These are phyloP conservation scores for Diaporthe caulivora DNA, from an alignment of 2,329 filamentous ascomycete species.

Conservation along the genomic window DNA sequence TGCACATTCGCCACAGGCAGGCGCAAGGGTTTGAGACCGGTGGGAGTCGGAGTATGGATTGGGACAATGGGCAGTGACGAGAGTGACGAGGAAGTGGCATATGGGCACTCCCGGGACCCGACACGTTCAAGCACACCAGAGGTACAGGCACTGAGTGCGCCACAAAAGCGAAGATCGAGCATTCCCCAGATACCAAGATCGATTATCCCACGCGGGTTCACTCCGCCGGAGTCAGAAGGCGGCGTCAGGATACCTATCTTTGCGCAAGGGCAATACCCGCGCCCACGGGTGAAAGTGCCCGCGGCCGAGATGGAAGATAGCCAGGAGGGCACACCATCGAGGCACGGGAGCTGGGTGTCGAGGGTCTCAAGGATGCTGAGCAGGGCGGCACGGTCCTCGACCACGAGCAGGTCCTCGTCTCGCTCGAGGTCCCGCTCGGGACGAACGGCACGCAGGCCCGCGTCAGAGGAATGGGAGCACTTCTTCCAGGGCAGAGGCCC, in stretches of 20 bases:
- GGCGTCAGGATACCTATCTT: conserved; percentile 26
- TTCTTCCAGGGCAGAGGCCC: conserved; percentile 16
- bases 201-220: not conserved
- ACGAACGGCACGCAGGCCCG: not conserved
- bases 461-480: conserved; percentile 30
- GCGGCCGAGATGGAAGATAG: conserved; percentile 27
- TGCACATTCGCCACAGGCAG: not conserved
- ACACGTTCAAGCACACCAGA: not conserved
- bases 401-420: conserved; percentile 28
- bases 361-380: conserved; percentile 32
- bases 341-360: conserved; percentile 29
- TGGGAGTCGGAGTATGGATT: conserved; percentile 32
- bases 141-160: not conserved
- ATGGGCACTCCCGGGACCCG: not conserved
- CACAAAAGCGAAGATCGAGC: not conserved
- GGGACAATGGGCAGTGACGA: conserved; percentile 8
- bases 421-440: conserved; percentile 26
- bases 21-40: not conserved
- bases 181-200: not conserved
- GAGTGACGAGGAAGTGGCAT: not conserved
- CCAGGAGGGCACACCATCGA: conserved; percentile 6
- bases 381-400: conserved; percentile 26
- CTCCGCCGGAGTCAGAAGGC: not conserved
- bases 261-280: not conserved
- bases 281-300: not conserved